Percentiles rank a stretch among this genome's conserved stretches.
Evolutionary conservation across 2,329 filamentous ascomycete species (phyloP).

Genomic region (Macroventuria anomochaeta): DNA sequence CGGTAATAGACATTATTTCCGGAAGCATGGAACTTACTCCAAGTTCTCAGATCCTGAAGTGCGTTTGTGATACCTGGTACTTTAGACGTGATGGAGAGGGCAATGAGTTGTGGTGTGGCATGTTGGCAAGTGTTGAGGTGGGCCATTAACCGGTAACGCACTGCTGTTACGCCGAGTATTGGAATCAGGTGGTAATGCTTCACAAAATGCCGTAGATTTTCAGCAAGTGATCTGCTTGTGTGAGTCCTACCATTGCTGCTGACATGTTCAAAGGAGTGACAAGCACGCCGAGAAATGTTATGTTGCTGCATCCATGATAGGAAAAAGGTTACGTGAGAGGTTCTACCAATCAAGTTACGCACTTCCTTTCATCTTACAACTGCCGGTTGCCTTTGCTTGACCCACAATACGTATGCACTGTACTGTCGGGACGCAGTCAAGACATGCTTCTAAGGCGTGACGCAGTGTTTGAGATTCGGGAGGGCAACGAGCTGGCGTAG

Average conservation of each 20-base stretch:
- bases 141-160: too few species aligned
- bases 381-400: neutral
- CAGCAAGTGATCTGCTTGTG: neutral
- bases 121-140: neutral
- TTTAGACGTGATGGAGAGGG: neutral
- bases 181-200: neutral
- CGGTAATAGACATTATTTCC: constrained; percentile 5
- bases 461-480: too few species aligned
- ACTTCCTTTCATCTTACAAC: neutral
- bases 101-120: neutral
- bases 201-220: neutral
- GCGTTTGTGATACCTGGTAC: neutral
- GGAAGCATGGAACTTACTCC: neutral
- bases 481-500: too few species aligned
- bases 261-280: neutral
- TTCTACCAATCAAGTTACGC: constrained; percentile 6
- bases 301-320: neutral
- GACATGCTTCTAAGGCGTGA: too few species aligned
- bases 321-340: neutral
- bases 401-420: too few species aligned
- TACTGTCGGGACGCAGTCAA: neutral
- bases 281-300: neutral
- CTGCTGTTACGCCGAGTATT: neutral
- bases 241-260: neutral
- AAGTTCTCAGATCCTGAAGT: neutral